phyloP scores from a whole-genome alignment of 129 eudicot genomes.

The Flaveria brownii region DNA sequence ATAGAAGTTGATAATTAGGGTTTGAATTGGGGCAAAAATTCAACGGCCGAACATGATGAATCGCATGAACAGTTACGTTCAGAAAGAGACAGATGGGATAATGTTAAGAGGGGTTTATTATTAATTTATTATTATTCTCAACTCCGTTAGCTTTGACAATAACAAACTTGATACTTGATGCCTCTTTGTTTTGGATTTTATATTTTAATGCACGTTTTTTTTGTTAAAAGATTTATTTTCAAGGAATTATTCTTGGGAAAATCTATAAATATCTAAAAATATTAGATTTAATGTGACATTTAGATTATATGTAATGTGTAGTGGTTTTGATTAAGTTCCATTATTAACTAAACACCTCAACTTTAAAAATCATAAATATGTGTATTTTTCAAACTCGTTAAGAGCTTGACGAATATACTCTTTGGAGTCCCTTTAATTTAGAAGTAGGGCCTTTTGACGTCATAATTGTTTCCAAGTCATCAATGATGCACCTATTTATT shows the following conservation, averaged over 20 bases:
- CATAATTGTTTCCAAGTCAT: no score
- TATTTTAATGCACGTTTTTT: slow-evolving; percentile 10
- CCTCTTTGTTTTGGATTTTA: background rate
- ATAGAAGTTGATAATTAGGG: slow-evolving; percentile 39
- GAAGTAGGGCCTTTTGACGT: no score
- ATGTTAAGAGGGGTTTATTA: background rate
- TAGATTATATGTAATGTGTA: no score
- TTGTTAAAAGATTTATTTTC: background rate
- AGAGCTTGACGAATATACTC: no score
- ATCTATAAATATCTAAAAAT: background rate
- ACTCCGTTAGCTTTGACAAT: slow-evolving; percentile 7
- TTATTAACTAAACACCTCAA: no score
- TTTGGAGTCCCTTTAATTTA: no score
- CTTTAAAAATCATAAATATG: no score
- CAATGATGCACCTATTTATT: no score
- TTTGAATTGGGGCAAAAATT: slow-evolving; percentile 26
- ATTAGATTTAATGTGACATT: no score
- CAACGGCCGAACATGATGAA: slow-evolving; percentile 24
- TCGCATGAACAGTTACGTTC: slow-evolving; percentile 18
- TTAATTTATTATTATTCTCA: background rate
- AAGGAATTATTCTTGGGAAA: background rate
- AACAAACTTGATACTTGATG: background rate
- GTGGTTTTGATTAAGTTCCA: no score
- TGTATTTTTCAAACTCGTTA: no score
- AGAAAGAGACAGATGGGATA: slow-evolving; percentile 29